phyloP scores from a whole-genome alignment of 345 rosid genomes.

The Zanthoxylum bungeanum region DNA sequence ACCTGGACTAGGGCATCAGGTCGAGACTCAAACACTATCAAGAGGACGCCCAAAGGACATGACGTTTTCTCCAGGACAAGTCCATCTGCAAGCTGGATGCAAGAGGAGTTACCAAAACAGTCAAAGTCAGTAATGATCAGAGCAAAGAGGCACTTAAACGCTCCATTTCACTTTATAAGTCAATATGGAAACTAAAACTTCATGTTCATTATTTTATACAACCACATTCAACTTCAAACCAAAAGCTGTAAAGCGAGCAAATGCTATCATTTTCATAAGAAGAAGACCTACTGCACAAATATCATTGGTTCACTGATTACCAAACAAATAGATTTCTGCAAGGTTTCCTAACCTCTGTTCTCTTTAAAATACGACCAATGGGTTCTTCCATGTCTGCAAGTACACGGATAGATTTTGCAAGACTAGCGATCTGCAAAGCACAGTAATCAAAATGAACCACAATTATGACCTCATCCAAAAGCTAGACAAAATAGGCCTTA shows the following conservation, averaged over 20 bases:
- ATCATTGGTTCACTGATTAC: neutral
- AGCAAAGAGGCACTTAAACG: neutral
- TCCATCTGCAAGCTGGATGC: constrained; percentile 60
- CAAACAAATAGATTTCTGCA: neutral
- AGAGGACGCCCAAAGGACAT: constrained; percentile 66
- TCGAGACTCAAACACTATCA: constrained; percentile 73
- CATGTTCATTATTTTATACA: neutral
- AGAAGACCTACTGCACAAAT: neutral
- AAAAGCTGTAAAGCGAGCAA: neutral
- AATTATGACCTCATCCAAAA: neutral
- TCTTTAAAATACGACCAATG: constrained; percentile 42
- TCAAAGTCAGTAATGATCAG: neutral
- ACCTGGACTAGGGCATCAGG: constrained; percentile 84
- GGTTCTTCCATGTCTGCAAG: constrained; percentile 66
- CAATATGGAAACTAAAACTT: neutral
- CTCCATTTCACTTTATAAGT: neutral
- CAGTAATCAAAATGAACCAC: neutral
- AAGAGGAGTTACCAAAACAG: constrained; percentile 8
- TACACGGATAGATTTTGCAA: constrained; percentile 48
- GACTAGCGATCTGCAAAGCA: constrained; percentile 38
- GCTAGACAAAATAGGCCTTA: neutral
- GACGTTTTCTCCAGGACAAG: constrained; percentile 69
- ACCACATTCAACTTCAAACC: constrained; percentile 3
- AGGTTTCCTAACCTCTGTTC: constrained; percentile 43
- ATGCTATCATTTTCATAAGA: neutral